Conservation (phyloP, 75 land plant genomes). For the Azolla pinnata region DNA sequence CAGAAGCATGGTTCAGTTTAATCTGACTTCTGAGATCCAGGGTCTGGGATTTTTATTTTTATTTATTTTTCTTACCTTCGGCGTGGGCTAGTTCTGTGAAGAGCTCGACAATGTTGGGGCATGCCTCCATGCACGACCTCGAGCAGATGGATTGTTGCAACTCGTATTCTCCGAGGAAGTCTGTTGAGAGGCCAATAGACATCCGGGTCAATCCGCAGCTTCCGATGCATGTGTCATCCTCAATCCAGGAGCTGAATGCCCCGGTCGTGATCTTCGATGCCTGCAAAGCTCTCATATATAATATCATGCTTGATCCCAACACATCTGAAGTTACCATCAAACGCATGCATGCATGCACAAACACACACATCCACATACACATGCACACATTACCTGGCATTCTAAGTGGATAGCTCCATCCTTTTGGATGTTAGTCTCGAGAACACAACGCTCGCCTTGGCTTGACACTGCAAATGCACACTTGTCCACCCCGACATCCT, state of each 20-base stretch:
- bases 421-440: slow-evolving; percentile 19
- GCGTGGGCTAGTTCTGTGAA: neutral
- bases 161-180: neutral
- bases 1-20: too few relatives aligned
- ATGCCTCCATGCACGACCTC: neutral
- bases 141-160: neutral
- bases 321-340: too few relatives aligned
- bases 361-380: too few relatives aligned
- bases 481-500: slow-evolving; percentile 27
- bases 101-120: neutral
- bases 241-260: too few relatives aligned
- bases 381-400: slow-evolving; percentile 24
- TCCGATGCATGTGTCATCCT: neutral
- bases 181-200: neutral
- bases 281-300: too few relatives aligned
- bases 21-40: too few relatives aligned
- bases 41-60: neutral
- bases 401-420: slow-evolving; percentile 15
- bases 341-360: too few relatives aligned
- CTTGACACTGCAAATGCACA: slow-evolving; percentile 46
- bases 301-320: too few relatives aligned
- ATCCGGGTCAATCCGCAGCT: neutral
- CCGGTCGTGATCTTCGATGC: too few relatives aligned
- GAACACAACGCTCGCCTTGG: slow-evolving; percentile 35
- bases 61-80: neutral